Conservation (phyloP, 306 rosid species). For the Acacia crassicarpa region DNA sequence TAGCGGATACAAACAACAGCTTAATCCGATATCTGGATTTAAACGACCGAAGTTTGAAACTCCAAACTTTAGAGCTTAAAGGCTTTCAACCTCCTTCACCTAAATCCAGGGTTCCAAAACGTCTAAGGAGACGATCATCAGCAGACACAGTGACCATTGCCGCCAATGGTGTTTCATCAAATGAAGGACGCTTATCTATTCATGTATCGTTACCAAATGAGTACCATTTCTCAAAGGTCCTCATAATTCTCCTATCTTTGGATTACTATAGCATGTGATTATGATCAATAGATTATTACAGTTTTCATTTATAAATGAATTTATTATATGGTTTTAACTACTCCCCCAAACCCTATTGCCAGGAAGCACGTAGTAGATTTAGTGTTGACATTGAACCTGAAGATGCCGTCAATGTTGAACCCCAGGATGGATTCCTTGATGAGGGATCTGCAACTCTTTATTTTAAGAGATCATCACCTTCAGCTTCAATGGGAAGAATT, state of each 20-base stretch:
- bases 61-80: slow-evolving; percentile 74
- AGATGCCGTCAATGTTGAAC: slow-evolving; percentile 61
- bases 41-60: slow-evolving; percentile 48
- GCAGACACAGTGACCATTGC: slow-evolving; percentile 67
- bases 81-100: slow-evolving; percentile 82
- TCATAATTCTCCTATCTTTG: slow-evolving; percentile 18
- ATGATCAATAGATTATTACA: neutral
- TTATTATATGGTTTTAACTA: slow-evolving; percentile 20
- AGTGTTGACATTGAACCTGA: slow-evolving; percentile 80
- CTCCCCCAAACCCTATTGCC: slow-evolving; percentile 40
- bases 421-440: slow-evolving; percentile 77
- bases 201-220: slow-evolving; percentile 71
- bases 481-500: slow-evolving; percentile 68
- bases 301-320: neutral
- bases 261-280: slow-evolving; percentile 17
- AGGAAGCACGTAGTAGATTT: slow-evolving; percentile 97
- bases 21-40: slow-evolving; percentile 81
- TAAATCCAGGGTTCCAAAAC: slow-evolving; percentile 60
- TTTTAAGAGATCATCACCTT: slow-evolving; percentile 66
- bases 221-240: slow-evolving; percentile 94
- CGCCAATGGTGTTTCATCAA: slow-evolving; percentile 62
- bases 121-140: slow-evolving; percentile 75
- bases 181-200: slow-evolving; percentile 71
- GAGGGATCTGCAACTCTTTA: slow-evolving; percentile 81
- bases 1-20: slow-evolving; percentile 95